Conservation (phyloP, 2,329 filamentous ascomycete genomes). For the Emericellopsis cladophorae region DNA sequence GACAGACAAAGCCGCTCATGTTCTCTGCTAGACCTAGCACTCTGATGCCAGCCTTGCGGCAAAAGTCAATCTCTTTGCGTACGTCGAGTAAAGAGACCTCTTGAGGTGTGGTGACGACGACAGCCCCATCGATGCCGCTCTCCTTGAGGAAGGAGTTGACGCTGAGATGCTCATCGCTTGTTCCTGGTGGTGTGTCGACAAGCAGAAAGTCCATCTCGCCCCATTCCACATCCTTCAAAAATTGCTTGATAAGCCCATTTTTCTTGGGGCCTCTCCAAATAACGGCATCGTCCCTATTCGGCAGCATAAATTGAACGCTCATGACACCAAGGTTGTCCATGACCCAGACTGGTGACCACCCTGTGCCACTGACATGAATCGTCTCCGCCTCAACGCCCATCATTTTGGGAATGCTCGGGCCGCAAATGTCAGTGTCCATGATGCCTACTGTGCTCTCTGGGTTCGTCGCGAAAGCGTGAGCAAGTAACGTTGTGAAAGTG, state of each 20-base stretch:
- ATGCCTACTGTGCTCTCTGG: conserved; percentile 72
- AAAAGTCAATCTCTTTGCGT: conserved; percentile 95
- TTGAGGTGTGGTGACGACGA: conserved; percentile 89
- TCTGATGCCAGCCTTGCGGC: conserved; percentile 80
- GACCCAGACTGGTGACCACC: conserved; percentile 95
- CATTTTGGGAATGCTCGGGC: conserved; percentile 95
- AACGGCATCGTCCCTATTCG: conserved; percentile 83
- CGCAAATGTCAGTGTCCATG: conserved; percentile 98
- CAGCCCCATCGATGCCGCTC: conserved; percentile 83
- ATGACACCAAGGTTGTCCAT: conserved; percentile 89
- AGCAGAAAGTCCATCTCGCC: conserved; percentile 86
- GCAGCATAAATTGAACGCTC: conserved; percentile 97
- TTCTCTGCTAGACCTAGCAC: conserved; percentile 91
- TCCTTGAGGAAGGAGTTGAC: conserved; percentile 88
- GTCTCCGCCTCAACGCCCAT: conserved; percentile 92
- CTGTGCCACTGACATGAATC: conserved; percentile 77
- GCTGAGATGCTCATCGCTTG: conserved; percentile 86
- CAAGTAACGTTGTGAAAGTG: conserved; percentile 80
- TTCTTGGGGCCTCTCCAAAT: conserved; percentile 99
- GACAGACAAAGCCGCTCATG: conserved; percentile 95
- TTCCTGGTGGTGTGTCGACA: conserved; percentile 92
- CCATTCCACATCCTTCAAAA: conserved; percentile 96
- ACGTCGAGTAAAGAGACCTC: conserved; percentile 89
- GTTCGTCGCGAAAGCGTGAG: conserved; percentile 79
- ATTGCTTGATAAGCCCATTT: conserved; percentile 96